A percentile compares a stretch with the other conserved stretches of the same genome.
Conservation (phyloP, 2,329 filamentous ascomycete genomes). For the Hymenoscyphus albidus region DNA sequence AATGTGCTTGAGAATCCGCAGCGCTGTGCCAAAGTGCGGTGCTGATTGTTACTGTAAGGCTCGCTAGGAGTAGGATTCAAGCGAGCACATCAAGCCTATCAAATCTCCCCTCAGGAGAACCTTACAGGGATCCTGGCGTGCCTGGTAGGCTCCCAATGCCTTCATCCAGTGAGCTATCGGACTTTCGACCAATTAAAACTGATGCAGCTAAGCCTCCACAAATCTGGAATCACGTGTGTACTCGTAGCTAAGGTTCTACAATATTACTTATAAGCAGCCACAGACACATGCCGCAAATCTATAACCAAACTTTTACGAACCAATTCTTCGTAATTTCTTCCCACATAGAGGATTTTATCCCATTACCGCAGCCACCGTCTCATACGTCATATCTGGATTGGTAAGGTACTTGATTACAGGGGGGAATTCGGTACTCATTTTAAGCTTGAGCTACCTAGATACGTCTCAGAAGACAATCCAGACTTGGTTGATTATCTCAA, state of each 20-base stretch:
- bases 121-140: too few relatives aligned
- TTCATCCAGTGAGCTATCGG: too few relatives aligned
- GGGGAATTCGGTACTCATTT: neutral
- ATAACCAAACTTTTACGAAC: too few relatives aligned
- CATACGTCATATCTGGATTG: neutral
- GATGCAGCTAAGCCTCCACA: too few relatives aligned
- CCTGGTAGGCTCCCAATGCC: too few relatives aligned
- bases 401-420: neutral
- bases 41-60: too few relatives aligned
- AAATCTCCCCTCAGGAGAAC: neutral
- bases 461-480: neutral
- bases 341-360: neutral
- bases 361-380: neutral
- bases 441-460: neutral
- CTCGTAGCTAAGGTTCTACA: neutral
- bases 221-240: neutral
- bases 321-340: neutral
- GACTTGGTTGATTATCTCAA: neutral
- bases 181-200: too few relatives aligned
- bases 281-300: too few relatives aligned
- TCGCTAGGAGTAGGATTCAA: neutral
- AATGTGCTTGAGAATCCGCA: neutral
- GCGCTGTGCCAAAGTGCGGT: neutral
- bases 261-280: neutral
- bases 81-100: neutral